Evolutionary conservation across 1,284 basidiomycete genomes (phyloP), one percentile per base, ranked within the genome.

Genomic region (Malassezia globosa): DNA sequence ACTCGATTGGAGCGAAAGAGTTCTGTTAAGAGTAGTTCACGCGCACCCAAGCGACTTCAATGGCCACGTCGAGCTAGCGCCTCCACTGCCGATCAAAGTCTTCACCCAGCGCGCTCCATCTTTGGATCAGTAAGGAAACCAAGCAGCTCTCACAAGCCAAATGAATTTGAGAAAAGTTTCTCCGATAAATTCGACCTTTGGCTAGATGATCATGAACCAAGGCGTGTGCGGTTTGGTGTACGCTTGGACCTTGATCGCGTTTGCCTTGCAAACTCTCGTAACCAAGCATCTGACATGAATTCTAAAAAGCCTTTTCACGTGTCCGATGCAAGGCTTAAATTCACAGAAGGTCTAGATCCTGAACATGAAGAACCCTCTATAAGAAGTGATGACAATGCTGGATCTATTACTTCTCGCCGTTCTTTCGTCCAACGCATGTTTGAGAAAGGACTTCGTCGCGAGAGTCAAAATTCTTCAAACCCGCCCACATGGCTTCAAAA

Each of bases 221-320:
- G 27, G 25, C 37, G 53, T n/a, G 25, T 58, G 19, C 54, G 52
- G 13, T 66, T 65, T 37, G 48, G 24, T 16, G 56, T 68, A 14
- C 56, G 65, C 11, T 54, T 68, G 22, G 65, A 68, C 37, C 41
- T 68, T 18, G 63, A 68, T 42, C 42, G 38, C 11, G 59, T 63
- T 13, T 51, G 50, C 4, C 51, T 66, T 0, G 64, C 64, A 21
- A 10, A 37, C 6, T 8, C 35, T 10, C 35, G 35, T 10, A 31
- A 10, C 10, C 29, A 31, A n/a, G n/a, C 10, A 8, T 8, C 29
- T 8, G n/a, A n/a, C n/a, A n/a, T n/a, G n/a, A n/a, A n/a, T n/a
- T 31, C 29, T 31, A 3, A 11, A 31, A 13, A 11, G 29, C 29
- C 11, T 31, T 5, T 4, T 16, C 11, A 2, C 11, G 35, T 21